phyloP scores from a whole-genome alignment of 2,329 filamentous ascomycete species.

The Pseudocercospora crystallina region DNA sequence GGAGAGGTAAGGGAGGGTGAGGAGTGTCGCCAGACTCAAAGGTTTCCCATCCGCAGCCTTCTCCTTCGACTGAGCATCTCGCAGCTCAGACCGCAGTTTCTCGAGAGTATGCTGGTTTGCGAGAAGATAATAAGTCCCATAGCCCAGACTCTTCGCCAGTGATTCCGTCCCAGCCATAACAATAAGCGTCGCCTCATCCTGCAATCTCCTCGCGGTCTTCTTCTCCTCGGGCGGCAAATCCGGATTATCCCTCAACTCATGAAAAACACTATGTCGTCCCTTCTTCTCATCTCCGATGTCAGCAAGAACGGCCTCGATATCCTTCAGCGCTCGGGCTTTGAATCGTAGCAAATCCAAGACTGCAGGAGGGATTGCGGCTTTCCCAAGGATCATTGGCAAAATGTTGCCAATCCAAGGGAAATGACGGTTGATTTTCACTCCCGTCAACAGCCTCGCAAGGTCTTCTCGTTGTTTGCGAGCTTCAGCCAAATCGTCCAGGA shows the following conservation, averaged over 20 bases:
- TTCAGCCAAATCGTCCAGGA: conserved; percentile 6
- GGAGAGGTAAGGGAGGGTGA: conserved; percentile 21
- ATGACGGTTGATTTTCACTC: conserved; percentile 10
- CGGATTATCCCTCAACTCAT: conserved; percentile 9
- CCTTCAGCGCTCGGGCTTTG: neutral
- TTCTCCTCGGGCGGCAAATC: conserved; percentile 9
- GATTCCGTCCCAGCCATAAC: conserved; percentile 12
- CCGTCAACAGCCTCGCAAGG: conserved; percentile 3
- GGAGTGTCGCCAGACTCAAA: conserved; percentile 12
- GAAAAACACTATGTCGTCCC: conserved; percentile 4
- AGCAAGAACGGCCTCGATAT: conserved; percentile 8
- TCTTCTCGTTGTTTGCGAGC: conserved; percentile 5
- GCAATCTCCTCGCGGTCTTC: conserved; percentile 6
- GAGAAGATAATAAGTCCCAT: conserved; percentile 13
- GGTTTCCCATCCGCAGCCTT: neutral
- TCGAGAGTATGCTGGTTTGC: conserved; percentile 2
- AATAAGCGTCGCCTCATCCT: conserved; percentile 8
- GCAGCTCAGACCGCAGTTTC: conserved; percentile 6
- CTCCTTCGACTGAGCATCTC: neutral
- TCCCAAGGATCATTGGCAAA: neutral
- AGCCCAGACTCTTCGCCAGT: conserved; percentile 3
- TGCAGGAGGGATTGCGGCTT: conserved; percentile 6
- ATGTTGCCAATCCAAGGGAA: conserved; percentile 14
- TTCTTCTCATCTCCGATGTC: neutral
- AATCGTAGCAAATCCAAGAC: conserved; percentile 10